Percentiles rank a stretch among this genome's conserved stretches.
Conservation (phyloP, 83 land plant genomes). For the Isoetes engelmannii region DNA sequence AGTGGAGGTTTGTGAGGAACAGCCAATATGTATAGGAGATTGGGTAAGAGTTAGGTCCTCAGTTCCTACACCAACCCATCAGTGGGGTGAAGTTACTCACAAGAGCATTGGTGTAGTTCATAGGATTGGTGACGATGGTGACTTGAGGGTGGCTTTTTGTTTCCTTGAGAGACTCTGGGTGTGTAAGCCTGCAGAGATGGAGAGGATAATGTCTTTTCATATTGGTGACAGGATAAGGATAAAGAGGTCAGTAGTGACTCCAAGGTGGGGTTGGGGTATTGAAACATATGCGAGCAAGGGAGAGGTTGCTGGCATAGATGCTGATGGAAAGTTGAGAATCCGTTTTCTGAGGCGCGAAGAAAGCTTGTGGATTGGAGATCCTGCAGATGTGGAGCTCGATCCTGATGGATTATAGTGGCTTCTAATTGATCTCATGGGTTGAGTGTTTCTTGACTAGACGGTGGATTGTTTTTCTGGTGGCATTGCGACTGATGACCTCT, state of each 20-base stretch:
- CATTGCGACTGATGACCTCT: no score
- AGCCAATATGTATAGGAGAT: slow-evolving; percentile 58
- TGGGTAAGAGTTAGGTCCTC: slow-evolving; percentile 73
- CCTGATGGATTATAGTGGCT: slow-evolving; percentile 3
- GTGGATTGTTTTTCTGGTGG: no score
- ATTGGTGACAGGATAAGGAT: slow-evolving; percentile 70
- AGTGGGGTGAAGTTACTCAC: slow-evolving; percentile 88
- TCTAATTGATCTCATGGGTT: no score
- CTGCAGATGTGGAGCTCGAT: slow-evolving; percentile 81
- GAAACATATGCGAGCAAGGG: slow-evolving; percentile 80
- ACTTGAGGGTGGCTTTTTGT: slow-evolving; percentile 86
- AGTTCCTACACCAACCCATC: slow-evolving; percentile 64
- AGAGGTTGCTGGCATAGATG: slow-evolving; percentile 75
- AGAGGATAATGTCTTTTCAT: slow-evolving; percentile 56
- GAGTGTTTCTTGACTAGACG: no score
- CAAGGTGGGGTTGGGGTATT: slow-evolving; percentile 94
- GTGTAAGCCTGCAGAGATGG: slow-evolving; percentile 74
- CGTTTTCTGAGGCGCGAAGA: slow-evolving; percentile 80
- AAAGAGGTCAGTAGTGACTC: slow-evolving; percentile 47
- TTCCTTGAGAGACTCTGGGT: slow-evolving; percentile 85
- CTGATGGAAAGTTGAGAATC: slow-evolving; percentile 82
- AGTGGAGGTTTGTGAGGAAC: slow-evolving; percentile 68
- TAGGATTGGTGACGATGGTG: slow-evolving; percentile 57
- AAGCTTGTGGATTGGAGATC: slow-evolving; percentile 85
- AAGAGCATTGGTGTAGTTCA: slow-evolving; percentile 87